These are phyloP conservation scores for Suillus ampliporus DNA, from an alignment of 768 basidiomycete genomes.

Conservation along the genomic window DNA sequence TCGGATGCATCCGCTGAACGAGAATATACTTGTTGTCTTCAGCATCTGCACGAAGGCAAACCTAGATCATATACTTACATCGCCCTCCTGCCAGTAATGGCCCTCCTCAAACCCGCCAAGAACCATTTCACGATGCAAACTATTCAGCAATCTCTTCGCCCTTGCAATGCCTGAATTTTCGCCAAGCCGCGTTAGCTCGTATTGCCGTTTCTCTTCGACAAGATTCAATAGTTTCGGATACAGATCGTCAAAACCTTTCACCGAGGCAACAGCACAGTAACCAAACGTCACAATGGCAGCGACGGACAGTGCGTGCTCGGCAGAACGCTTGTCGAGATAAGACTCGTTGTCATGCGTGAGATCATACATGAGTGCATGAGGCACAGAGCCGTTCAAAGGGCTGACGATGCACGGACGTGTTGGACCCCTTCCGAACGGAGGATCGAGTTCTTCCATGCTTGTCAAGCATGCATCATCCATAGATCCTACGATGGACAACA, in stretches of 20 bases:
- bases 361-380: slow-evolving; percentile 95
- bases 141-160: slow-evolving; percentile 79
- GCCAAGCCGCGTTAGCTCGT: slow-evolving; percentile 68
- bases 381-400: slow-evolving; percentile 82
- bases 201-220: slow-evolving; percentile 81
- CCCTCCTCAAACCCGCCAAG: slow-evolving; percentile 88
- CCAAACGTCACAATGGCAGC: slow-evolving; percentile 94
- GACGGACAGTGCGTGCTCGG: slow-evolving; percentile 94
- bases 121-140: slow-evolving; percentile 90
- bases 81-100: slow-evolving; percentile 95
- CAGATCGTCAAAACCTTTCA: slow-evolving; percentile 97
- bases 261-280: slow-evolving; percentile 86
- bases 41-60: slow-evolving; percentile 12
- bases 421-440: slow-evolving; percentile 85
- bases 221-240: slow-evolving; percentile 94
- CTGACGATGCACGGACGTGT: slow-evolving; percentile 74
- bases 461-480: slow-evolving; percentile 92
- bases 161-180: slow-evolving; percentile 61
- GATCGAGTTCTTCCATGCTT: slow-evolving; percentile 73
- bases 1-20: slow-evolving; percentile 89
- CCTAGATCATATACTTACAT: slow-evolving; percentile 58
- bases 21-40: slow-evolving; percentile 76
- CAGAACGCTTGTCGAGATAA: slow-evolving; percentile 85
- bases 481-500: slow-evolving; percentile 60
- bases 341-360: slow-evolving; percentile 98